phyloP scores from a whole-genome alignment of 2,329 filamentous ascomycete species.

The Diplodia seriata region DNA sequence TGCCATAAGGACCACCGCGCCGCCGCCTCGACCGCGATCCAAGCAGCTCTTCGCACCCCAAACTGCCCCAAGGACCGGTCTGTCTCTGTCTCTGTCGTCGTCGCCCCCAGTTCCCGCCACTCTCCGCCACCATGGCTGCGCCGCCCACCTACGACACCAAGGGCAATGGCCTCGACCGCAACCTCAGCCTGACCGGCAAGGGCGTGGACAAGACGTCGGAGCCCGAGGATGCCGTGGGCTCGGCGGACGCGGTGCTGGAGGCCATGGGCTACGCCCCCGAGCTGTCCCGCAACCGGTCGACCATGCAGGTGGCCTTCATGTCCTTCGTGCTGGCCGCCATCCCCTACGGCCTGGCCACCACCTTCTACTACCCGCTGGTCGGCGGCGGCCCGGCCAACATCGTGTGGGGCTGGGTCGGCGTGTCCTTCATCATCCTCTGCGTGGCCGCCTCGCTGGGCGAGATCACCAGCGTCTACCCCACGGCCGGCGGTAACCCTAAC shows the following conservation, averaged over 20 bases:
- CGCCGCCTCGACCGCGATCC: slow-evolving; percentile 3
- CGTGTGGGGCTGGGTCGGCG: slow-evolving; percentile 74
- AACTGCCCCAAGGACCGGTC: too few species aligned
- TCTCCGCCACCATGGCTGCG: slow-evolving; percentile 10
- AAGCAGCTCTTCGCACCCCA: background rate
- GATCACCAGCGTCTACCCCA: slow-evolving; percentile 78
- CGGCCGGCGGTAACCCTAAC: slow-evolving; percentile 76
- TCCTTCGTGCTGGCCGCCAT: slow-evolving; percentile 78
- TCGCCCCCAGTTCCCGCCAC: too few species aligned
- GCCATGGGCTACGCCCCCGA: slow-evolving; percentile 72
- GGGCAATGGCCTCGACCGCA: slow-evolving; percentile 7
- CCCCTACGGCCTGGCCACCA: slow-evolving; percentile 75
- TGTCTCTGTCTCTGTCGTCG: too few species aligned
- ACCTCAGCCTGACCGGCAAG: slow-evolving; percentile 21
- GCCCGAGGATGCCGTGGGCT: slow-evolving; percentile 13
- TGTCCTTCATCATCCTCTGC: slow-evolving; percentile 74
- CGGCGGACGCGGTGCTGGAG: slow-evolving; percentile 52
- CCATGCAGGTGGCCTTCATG: slow-evolving; percentile 75
- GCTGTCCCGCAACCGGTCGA: slow-evolving; percentile 69
- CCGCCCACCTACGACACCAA: background rate
- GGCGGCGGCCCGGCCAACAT: slow-evolving; percentile 72
- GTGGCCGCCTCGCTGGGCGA: slow-evolving; percentile 75
- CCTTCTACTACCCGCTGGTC: slow-evolving; percentile 69
- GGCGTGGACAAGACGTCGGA: slow-evolving; percentile 10
- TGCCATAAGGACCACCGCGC: slow-evolving; percentile 26